These are phyloP conservation scores for Colletotrichum sublineola DNA, from an alignment of 2,329 filamentous ascomycete species.

Conservation along the genomic window DNA sequence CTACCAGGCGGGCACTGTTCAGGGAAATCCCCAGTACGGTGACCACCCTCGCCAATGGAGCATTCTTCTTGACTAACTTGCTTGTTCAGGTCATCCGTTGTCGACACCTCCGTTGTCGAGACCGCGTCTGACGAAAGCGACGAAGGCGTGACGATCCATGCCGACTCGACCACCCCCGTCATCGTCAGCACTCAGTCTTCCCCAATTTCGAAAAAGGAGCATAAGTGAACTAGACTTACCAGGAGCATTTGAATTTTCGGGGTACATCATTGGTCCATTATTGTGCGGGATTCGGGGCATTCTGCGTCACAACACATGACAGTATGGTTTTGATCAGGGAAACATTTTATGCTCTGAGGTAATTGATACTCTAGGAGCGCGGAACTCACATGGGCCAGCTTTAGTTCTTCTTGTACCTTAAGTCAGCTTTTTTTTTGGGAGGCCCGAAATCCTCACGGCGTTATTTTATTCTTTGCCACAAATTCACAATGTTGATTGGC, in stretches of 20 bases:
- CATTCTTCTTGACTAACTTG: constrained; percentile 50
- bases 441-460: constrained; percentile 26
- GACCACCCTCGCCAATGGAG: constrained; percentile 36
- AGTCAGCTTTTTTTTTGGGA: constrained; percentile 52
- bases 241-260: constrained; percentile 41
- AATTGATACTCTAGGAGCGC: constrained; percentile 51
- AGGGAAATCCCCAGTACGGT: constrained; percentile 42
- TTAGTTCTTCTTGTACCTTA: constrained; percentile 57
- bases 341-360: constrained; percentile 55
- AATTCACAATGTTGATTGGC: background rate
- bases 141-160: constrained; percentile 67
- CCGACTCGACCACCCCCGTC: constrained; percentile 60
- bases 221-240: constrained; percentile 31
- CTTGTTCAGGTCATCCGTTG: constrained; percentile 41
- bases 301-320: constrained; percentile 39
- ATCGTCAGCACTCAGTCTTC: constrained; percentile 63
- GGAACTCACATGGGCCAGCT: constrained; percentile 50
- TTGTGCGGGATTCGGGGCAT: constrained; percentile 24
- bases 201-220: constrained; percentile 60
- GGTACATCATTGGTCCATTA: constrained; percentile 39
- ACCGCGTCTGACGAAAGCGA: constrained; percentile 63
- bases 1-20: constrained; percentile 42
- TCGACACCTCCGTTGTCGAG: constrained; percentile 26
- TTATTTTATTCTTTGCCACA: constrained; percentile 35
- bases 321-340: constrained; percentile 48